Evolutionary conservation across 1,139 yeast species (phyloP).

Genomic region (Yamadazyma triangularis): DNA sequence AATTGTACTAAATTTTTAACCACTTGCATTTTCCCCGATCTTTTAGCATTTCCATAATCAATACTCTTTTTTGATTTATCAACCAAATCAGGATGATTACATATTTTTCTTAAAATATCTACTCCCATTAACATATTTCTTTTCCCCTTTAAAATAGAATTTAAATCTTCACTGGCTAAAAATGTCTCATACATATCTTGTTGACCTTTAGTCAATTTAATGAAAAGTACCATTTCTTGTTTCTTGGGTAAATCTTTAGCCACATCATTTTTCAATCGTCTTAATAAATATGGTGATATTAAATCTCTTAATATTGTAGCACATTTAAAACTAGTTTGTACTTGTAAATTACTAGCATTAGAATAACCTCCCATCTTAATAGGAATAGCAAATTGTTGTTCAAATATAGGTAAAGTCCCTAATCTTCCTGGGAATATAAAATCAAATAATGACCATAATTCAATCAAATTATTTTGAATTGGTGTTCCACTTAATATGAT

Average conservation of each 20-base stretch:
- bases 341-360: conserved; percentile 92
- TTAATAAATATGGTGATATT: conserved; percentile 80
- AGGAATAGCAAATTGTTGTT: conserved; percentile 86
- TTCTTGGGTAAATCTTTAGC: conserved; percentile 94
- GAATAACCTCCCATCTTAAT: conserved; percentile 98
- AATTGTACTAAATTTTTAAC: conserved; percentile 66
- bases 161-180: conserved; percentile 69
- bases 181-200: conserved; percentile 70
- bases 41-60: conserved; percentile 58
- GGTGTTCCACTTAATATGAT: conserved; percentile 94
- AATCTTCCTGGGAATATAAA: conserved; percentile 91
- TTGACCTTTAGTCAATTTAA: conserved; percentile 76
- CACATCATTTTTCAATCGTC: conserved; percentile 92
- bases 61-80: conserved; percentile 31
- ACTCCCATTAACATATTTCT: conserved; percentile 86
- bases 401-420: conserved; percentile 93
- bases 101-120: conserved; percentile 82
- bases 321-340: conserved; percentile 93
- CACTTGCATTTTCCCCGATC: conserved; percentile 92
- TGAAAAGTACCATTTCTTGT: conserved; percentile 89
- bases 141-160: conserved; percentile 69
- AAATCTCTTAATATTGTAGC: conserved; percentile 87
- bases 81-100: conserved; percentile 93
- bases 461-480: conserved; percentile 86
- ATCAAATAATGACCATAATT: conserved; percentile 92